Base-by-base conservation (phyloP, 208 protist species). In the Wallacemonas rigidus region DNA sequence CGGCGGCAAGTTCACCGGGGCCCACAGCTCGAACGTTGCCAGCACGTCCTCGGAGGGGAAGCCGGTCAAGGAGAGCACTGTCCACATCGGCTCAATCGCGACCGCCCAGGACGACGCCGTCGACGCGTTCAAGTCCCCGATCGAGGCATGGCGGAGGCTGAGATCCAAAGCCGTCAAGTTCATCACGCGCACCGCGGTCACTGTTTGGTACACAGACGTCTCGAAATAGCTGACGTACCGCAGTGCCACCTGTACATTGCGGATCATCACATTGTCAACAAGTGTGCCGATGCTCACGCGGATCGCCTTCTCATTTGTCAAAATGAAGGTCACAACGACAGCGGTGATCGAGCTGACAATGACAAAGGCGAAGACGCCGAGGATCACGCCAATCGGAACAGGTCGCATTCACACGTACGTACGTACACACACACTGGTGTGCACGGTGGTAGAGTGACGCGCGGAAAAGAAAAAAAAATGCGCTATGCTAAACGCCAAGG, bases 11-110 rank as follows among this genome's bases (percentile, higher is more conserved):
- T 3, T 38, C 3, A 26, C 60, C n/a, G 60, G 40, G n/a, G 40
- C 7, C 64, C 75, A 78, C 65, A 85, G 67, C 40, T 81, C 75
- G 61, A 69, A 77, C 67, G 54, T 57, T 11, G 35, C 47, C 36
- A 65, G n/a, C 35, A 65, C 35, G 3, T 14, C 44, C 41, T 54
- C 14, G 36, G 64, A 69, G 4, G 45, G 64, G 26, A 65, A 65
- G 15, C 40, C 60, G 41, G 40, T 65, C 11, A 65, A 36, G 7
- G 60, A 65, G n/a, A 65, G 12, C 38, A 48, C 36, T 5, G 17
- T 17, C 60, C 60, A 69, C 64, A 69, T 69, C 4, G 51, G 64
- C 64, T 55, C 17, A 1, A 69, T 44, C 36, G 48, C 64, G 3
- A 12, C n/a, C 15, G 64, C 51, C 45, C 64, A 58, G 48, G 38